These are phyloP conservation scores for Xerocomus spinulosus DNA, from an alignment of 768 basidiomycete species.

Conservation along the genomic window DNA sequence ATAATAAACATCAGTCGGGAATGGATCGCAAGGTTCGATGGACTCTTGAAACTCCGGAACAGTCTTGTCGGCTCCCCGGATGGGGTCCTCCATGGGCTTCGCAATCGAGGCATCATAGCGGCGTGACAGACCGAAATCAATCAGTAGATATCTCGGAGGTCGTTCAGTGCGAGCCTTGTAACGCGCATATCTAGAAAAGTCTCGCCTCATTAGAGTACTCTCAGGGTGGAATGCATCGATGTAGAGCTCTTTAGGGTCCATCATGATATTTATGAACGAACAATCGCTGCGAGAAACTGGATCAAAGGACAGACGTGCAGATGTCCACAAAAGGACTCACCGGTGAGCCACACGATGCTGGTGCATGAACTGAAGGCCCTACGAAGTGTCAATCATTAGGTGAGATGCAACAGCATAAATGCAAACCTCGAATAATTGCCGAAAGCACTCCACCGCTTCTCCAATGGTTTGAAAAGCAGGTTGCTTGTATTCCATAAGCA, in stretches of 20 bases:
- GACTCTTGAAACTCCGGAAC: conserved; percentile 33
- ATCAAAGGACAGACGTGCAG: too few species aligned
- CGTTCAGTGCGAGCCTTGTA: conserved; percentile 7
- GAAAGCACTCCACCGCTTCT: conserved; percentile 20
- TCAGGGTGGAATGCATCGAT: conserved; percentile 27
- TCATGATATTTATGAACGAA: conserved; percentile 31
- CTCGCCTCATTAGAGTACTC: conserved; percentile 6
- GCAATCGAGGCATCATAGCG: conserved; percentile 17
- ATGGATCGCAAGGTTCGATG: conserved; percentile 29
- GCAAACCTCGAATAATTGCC: conserved; percentile 30
- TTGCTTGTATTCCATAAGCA: too few species aligned
- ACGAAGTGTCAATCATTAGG: neutral
- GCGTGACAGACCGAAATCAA: conserved; percentile 33
- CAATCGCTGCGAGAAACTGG: conserved; percentile 20
- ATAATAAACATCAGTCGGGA: conserved; percentile 40
- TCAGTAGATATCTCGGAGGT: conserved; percentile 15
- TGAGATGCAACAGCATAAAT: accelerated
- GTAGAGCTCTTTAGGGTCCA: conserved; percentile 25
- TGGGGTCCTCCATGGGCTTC: conserved; percentile 24
- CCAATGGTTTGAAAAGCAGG: too few species aligned
- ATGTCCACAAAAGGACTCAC: neutral
- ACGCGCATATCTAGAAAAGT: conserved; percentile 18
- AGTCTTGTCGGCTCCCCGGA: conserved; percentile 38
- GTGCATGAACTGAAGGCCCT: conserved; percentile 27
- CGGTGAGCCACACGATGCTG: conserved; percentile 15